These are phyloP conservation scores for Chalciporus chontae DNA, from an alignment of 768 basidiomycete genomes.

Conservation along the genomic window DNA sequence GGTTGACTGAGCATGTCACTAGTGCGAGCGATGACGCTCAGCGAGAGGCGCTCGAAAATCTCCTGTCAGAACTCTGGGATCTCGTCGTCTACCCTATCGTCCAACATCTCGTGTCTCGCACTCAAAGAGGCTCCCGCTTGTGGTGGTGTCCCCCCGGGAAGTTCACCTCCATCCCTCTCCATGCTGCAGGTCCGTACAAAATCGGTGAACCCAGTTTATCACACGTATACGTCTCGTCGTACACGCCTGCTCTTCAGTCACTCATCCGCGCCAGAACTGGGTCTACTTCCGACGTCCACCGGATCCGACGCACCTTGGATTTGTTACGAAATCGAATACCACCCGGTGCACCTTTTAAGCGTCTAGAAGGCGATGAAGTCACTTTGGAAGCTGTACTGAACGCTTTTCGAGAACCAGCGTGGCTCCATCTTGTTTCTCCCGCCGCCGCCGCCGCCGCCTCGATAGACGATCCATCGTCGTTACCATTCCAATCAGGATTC, in stretches of 20 bases:
- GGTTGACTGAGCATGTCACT: not conserved
- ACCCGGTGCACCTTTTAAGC: conserved; percentile 18
- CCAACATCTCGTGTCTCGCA: conserved; percentile 10
- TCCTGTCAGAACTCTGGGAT: conserved; percentile 27
- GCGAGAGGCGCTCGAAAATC: conserved; percentile 3
- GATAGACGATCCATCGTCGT: conserved; percentile 26
- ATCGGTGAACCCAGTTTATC: conserved; percentile 5
- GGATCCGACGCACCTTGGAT: conserved; percentile 13
- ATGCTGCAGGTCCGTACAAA: conserved; percentile 36
- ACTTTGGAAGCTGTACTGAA: conserved; percentile 12
- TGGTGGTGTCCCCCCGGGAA: conserved; percentile 31
- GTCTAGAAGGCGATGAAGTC: conserved; percentile 21
- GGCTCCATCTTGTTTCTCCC: conserved; percentile 41
- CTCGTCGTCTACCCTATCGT: conserved; percentile 26
- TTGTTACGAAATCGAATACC: conserved; percentile 20
- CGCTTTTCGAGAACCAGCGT: conserved; percentile 23
- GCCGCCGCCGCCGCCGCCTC: conserved; percentile 38
- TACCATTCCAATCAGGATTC: conserved; percentile 30
- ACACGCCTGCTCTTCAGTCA: conserved; percentile 25
- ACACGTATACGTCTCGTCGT: conserved; percentile 25
- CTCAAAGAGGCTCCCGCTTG: conserved; percentile 18
- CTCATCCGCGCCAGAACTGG: conserved; percentile 17
- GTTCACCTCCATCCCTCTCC: conserved; percentile 38
- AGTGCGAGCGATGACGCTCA: not conserved
- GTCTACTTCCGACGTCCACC: not conserved